Percentiles rank a stretch among this genome's conserved stretches.
These are phyloP conservation scores for Coniferiporia weirii DNA, from an alignment of 1,284 basidiomycete species.

Conservation along the genomic window DNA sequence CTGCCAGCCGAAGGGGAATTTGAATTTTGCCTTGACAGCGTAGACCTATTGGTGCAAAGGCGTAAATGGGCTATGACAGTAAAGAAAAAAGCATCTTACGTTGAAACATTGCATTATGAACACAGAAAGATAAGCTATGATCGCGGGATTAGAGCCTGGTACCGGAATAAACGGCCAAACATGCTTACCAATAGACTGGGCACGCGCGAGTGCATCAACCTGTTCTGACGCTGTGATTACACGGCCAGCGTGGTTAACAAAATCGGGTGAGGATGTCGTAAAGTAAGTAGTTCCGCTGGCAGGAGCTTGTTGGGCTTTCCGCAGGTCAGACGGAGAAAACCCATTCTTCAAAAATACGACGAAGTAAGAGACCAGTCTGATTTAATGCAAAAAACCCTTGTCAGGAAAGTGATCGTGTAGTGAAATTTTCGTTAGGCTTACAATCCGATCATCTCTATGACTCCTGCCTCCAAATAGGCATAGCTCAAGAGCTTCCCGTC, in stretches of 20 bases:
- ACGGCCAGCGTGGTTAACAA: slow-evolving; percentile 49
- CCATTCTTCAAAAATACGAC: slow-evolving; percentile 60
- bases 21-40: slow-evolving; percentile 61
- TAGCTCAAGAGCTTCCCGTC: slow-evolving; percentile 61
- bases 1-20: slow-evolving; percentile 55
- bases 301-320: slow-evolving; percentile 38
- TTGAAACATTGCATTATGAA: slow-evolving; percentile 71
- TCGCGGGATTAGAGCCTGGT: neutral
- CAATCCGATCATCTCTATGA: slow-evolving; percentile 51
- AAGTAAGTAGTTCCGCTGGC: slow-evolving; percentile 21
- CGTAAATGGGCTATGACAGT: neutral
- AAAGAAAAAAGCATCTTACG: slow-evolving; percentile 26
- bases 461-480: slow-evolving; percentile 60
- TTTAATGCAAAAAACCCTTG: neutral
- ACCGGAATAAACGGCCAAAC: neutral
- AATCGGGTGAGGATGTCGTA: slow-evolving; percentile 39
- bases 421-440: slow-evolving; percentile 28
- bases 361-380: slow-evolving; percentile 56
- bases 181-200: slow-evolving; percentile 50
- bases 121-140: slow-evolving; percentile 53
- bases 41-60: slow-evolving; percentile 40
- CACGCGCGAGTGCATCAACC: slow-evolving; percentile 53
- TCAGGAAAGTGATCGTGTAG: neutral
- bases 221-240: slow-evolving; percentile 42
- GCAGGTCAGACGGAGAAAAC: slow-evolving; percentile 54